Percentiles rank a stretch among this genome's conserved stretches.
Conservation (phyloP, 1,284 basidiomycete genomes). For the Mycena citricolor region DNA sequence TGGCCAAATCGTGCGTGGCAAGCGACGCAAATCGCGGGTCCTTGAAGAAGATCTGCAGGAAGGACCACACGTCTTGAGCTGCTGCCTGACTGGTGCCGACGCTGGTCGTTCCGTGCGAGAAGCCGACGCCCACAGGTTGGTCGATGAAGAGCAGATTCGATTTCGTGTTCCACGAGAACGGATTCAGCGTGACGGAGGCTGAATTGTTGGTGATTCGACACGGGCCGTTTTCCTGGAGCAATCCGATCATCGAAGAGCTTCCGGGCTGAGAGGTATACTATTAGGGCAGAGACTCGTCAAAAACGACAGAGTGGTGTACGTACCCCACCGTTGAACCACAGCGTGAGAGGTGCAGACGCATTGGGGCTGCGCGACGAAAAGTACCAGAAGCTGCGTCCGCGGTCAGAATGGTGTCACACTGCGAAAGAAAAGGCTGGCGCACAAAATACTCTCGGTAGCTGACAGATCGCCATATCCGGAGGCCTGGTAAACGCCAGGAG, state of each 20-base stretch:
- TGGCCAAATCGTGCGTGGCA: slow-evolving; percentile 46
- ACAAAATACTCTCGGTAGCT: slow-evolving; percentile 56
- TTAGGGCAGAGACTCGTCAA: background rate
- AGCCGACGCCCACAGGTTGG: slow-evolving; percentile 63
- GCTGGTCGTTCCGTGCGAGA: slow-evolving; percentile 52
- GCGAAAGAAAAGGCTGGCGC: slow-evolving; percentile 16
- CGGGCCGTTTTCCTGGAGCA: slow-evolving; percentile 64
- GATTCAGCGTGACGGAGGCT: slow-evolving; percentile 50
- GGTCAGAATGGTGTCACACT: too few species aligned
- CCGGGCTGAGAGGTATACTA: slow-evolving; percentile 44
- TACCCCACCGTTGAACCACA: slow-evolving; percentile 69
- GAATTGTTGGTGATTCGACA: slow-evolving; percentile 63
- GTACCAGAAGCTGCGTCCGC: slow-evolving; percentile 70
- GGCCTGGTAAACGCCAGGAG: slow-evolving; percentile 54
- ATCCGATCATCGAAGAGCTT: slow-evolving; percentile 68
- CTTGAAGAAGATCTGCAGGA: slow-evolving; percentile 65
- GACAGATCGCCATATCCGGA: slow-evolving; percentile 62
- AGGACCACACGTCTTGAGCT: slow-evolving; percentile 57
- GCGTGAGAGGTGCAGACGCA: slow-evolving; percentile 52
- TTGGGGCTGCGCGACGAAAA: slow-evolving; percentile 59
- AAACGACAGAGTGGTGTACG: slow-evolving; percentile 22
- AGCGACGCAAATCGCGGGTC: slow-evolving; percentile 57
- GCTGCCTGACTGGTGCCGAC: slow-evolving; percentile 54
- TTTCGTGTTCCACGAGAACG: slow-evolving; percentile 62
- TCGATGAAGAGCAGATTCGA: slow-evolving; percentile 59